Percentiles rank a stretch among this genome's conserved stretches.
Conservation (phyloP, 192 early-diverging fungal genomes). For the Entomortierella lignicola region DNA sequence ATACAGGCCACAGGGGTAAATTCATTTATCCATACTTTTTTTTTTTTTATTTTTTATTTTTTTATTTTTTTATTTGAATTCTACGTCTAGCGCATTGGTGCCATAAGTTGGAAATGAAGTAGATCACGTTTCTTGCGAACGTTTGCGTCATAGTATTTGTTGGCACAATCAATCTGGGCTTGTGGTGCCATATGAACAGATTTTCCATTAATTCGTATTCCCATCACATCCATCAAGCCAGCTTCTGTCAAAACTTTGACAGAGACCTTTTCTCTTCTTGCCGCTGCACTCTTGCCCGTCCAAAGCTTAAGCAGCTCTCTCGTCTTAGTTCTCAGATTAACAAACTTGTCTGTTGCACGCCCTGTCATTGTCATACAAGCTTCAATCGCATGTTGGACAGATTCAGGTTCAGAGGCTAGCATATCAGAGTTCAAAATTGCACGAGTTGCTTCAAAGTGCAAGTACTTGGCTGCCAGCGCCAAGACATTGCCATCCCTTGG, state of each 20-base stretch:
- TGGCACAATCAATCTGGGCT: slow-evolving; percentile 27
- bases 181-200: slow-evolving; percentile 13
- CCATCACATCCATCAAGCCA: slow-evolving; percentile 28
- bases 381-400: slow-evolving; percentile 45
- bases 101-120: neutral
- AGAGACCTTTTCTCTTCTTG: slow-evolving; percentile 38
- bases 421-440: slow-evolving; percentile 31
- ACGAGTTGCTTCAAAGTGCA: slow-evolving; percentile 40
- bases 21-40: neutral
- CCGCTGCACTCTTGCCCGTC: slow-evolving; percentile 33
- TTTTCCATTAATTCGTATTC: slow-evolving; percentile 24
- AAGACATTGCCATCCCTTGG: slow-evolving; percentile 44
- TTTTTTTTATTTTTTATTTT: neutral
- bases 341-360: slow-evolving; percentile 48
- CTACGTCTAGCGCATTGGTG: neutral
- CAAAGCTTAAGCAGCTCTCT: slow-evolving; percentile 46
- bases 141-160: slow-evolving; percentile 34
- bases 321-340: slow-evolving; percentile 49
- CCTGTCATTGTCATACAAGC: slow-evolving; percentile 54
- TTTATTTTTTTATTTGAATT: neutral
- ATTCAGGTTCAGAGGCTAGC: slow-evolving; percentile 42
- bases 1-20: no score
- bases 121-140: slow-evolving; percentile 46
- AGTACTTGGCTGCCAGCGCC: slow-evolving; percentile 48
- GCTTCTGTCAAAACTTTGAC: slow-evolving; percentile 36